A percentile compares a stretch with the other conserved stretches of the same genome.
These are phyloP conservation scores for Ilyonectria destructans DNA, from an alignment of 2,329 filamentous ascomycete species.

Conservation along the genomic window DNA sequence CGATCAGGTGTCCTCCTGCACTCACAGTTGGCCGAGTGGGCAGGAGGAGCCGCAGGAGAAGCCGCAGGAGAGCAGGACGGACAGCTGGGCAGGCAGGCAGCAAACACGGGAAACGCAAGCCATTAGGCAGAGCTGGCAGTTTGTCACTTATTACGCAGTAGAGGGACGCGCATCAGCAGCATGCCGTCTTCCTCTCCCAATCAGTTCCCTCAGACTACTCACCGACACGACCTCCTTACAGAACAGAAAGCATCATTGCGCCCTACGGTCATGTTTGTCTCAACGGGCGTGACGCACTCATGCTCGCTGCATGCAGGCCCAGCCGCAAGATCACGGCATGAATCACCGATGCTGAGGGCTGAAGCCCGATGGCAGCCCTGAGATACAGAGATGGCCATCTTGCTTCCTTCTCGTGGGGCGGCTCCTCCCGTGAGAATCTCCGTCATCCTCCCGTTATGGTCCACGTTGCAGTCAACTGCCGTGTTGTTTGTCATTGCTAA, in stretches of 20 bases:
- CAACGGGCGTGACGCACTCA: slow-evolving; percentile 13
- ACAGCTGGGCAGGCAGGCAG: slow-evolving; percentile 8
- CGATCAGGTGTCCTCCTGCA: slow-evolving; percentile 33
- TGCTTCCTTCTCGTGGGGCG: neutral
- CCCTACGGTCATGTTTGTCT: slow-evolving; percentile 5
- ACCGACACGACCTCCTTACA: slow-evolving; percentile 10
- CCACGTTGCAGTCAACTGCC: slow-evolving; percentile 11
- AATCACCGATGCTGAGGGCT: slow-evolving; percentile 6
- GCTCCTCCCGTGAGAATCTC: slow-evolving; percentile 1
- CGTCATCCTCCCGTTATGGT: neutral
- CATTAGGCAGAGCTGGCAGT: neutral
- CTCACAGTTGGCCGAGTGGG: slow-evolving; percentile 17
- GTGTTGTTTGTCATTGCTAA: slow-evolving; percentile 17
- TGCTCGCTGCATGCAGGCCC: slow-evolving; percentile 24
- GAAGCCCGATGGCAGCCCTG: slow-evolving; percentile 25
- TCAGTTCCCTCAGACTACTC: slow-evolving; percentile 12
- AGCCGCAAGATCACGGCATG: slow-evolving; percentile 14
- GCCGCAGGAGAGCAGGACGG: neutral
- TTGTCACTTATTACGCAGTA: neutral
- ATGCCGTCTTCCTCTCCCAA: slow-evolving; percentile 8
- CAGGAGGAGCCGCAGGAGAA: neutral
- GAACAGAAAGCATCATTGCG: neutral
- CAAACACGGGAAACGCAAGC: neutral
- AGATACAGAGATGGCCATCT: slow-evolving; percentile 16
- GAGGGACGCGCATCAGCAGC: neutral